Evolutionary conservation across 75 land plant genomes (phyloP).

Genomic region (Azolla pinnata): DNA sequence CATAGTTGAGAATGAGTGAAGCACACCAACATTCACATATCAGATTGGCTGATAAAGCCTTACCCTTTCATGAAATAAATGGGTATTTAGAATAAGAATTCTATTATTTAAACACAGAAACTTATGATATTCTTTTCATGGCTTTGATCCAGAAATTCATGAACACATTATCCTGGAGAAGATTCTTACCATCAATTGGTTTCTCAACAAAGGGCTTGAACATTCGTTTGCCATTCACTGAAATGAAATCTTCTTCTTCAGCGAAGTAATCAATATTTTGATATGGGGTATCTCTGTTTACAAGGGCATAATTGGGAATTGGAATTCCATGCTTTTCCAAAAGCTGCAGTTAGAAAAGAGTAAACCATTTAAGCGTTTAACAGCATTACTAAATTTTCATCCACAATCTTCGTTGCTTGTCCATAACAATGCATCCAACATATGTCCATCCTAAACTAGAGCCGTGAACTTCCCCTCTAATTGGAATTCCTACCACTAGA

Average conservation of each 20-base stretch:
- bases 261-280: slow-evolving; percentile 89
- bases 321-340: slow-evolving; percentile 82
- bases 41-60: no score
- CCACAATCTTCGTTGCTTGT: no score
- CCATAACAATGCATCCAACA: no score
- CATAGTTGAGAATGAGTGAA: background rate
- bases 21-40: background rate
- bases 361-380: no score
- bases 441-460: no score
- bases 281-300: slow-evolving; percentile 67
- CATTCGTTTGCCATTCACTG: slow-evolving; percentile 78
- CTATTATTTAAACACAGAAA: background rate
- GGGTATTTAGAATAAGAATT: no score
- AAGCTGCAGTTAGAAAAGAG: slow-evolving; percentile 34
- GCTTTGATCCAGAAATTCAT: no score
- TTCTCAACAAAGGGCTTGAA: slow-evolving; percentile 99
- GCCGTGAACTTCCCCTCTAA: no score
- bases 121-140: background rate
- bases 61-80: no score
- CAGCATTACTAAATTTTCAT: no score
- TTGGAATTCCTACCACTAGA: no score
- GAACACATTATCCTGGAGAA: no score
- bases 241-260: slow-evolving; percentile 95
- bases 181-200: slow-evolving; percentile 75
- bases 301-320: slow-evolving; percentile 83